phyloP scores from a whole-genome alignment of 1,139 yeast species.

The Taphrina betulina region DNA sequence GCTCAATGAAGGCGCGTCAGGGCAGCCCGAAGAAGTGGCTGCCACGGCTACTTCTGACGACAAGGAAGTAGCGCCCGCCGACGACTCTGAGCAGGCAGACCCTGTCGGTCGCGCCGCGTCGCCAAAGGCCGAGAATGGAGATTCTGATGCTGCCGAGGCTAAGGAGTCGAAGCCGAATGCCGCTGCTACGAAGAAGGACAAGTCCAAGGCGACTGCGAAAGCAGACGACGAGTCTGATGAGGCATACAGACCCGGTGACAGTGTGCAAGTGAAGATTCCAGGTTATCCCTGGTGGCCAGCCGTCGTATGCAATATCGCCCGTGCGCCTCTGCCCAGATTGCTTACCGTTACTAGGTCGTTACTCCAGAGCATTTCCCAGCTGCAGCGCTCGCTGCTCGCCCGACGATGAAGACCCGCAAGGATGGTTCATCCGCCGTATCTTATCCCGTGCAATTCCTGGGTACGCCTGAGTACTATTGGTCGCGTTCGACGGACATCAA shows the following conservation, averaged over 20 bases:
- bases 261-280: slow-evolving; percentile 29
- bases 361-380: slow-evolving; percentile 27
- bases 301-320: slow-evolving; percentile 12
- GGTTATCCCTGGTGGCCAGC: slow-evolving; percentile 36
- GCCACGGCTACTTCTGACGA: not conserved
- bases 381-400: slow-evolving; percentile 26
- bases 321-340: not conserved
- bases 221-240: slow-evolving; percentile 2
- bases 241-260: slow-evolving; percentile 26
- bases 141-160: too few relatives aligned
- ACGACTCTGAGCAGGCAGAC: not conserved
- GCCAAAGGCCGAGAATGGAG: not conserved
- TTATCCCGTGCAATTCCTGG: slow-evolving; percentile 28
- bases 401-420: slow-evolving; percentile 19
- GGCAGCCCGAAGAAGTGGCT: not conserved
- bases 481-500: slow-evolving; percentile 23
- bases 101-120: not conserved
- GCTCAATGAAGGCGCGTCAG: slow-evolving; percentile 3
- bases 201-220: slow-evolving; percentile 10
- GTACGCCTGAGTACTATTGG: slow-evolving; percentile 30
- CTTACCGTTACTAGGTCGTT: slow-evolving; percentile 8
- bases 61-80: not conserved
- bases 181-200: not conserved
- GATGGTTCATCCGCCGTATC: slow-evolving; percentile 21
- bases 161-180: not conserved